Evolutionary conservation across 371 early-diverging fungal species (phyloP).

Genomic region (Mortierella sp.): DNA sequence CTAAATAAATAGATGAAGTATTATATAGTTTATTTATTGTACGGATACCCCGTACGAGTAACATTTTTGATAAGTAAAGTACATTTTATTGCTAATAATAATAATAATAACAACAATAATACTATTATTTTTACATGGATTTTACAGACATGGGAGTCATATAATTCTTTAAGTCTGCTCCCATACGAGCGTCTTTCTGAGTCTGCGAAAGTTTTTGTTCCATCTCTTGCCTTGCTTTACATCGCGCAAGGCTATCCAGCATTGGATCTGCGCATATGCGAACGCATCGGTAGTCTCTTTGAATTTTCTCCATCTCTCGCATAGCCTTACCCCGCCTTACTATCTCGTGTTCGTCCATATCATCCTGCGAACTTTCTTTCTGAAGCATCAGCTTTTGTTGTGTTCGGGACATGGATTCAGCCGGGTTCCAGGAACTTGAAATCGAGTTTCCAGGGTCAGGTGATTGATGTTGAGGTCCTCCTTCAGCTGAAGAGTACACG

Average conservation of each 20-base stretch:
- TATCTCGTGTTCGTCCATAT: slow-evolving; percentile 32
- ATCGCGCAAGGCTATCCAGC: slow-evolving; percentile 35
- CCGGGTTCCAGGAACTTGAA: slow-evolving; percentile 17
- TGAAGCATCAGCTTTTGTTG: slow-evolving; percentile 50
- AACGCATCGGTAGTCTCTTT: slow-evolving; percentile 35
- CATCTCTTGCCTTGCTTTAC: slow-evolving; percentile 2
- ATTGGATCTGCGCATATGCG: slow-evolving; percentile 31
- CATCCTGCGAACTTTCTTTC: slow-evolving; percentile 28
- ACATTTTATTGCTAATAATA: too few relatives aligned
- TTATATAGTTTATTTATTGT: neutral
- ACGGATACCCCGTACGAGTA: neutral
- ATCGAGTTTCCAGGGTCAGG: neutral
- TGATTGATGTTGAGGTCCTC: neutral
- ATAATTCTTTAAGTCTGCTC: neutral
- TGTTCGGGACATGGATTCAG: slow-evolving; percentile 33
- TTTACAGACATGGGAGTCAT: too few relatives aligned
- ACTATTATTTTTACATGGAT: too few relatives aligned
- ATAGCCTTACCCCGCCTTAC: slow-evolving; percentile 15
- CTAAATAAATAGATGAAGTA: slow-evolving; percentile 9
- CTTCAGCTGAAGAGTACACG: slow-evolving; percentile 2
- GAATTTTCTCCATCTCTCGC: slow-evolving; percentile 43
- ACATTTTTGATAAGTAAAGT: neutral
- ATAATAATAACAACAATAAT: too few relatives aligned
- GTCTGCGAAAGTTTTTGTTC: neutral
- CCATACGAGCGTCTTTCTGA: neutral